These are phyloP conservation scores for Diaporthe citriasiana DNA, from an alignment of 2,329 filamentous ascomycete genomes.

Conservation along the genomic window DNA sequence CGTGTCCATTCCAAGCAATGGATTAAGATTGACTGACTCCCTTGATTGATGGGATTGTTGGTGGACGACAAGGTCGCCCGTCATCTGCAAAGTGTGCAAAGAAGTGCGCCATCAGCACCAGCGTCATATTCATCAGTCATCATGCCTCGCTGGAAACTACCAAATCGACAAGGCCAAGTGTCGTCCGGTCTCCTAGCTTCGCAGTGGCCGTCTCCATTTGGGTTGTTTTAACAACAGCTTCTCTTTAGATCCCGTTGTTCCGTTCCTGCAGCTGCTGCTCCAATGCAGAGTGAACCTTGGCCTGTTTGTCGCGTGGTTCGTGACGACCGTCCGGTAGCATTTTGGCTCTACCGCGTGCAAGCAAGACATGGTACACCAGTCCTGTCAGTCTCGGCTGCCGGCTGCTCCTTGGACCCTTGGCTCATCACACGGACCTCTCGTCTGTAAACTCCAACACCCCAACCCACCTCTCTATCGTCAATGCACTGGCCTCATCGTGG, in stretches of 20 bases:
- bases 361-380: conserved; percentile 3
- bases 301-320: conserved; percentile 10
- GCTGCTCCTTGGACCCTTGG: conserved; percentile 25
- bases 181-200: conserved; percentile 18
- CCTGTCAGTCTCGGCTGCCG: conserved; percentile 29
- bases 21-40: not conserved
- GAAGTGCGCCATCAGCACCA: not conserved
- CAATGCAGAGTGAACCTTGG: not conserved
- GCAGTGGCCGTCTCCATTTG: not conserved
- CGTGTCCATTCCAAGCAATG: not conserved
- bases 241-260: conserved; percentile 19
- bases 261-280: conserved; percentile 9
- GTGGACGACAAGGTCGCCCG: not conserved
- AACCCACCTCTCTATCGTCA: not conserved
- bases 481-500: conserved; percentile 9
- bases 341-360: not conserved
- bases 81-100: not conserved
- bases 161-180: not conserved
- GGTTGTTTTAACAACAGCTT: not conserved
- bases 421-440: conserved; percentile 7
- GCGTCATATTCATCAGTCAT: not conserved
- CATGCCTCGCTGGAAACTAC: conserved; percentile 3
- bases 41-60: not conserved
- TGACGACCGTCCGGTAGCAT: conserved; percentile 1
- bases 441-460: too few relatives aligned